Base-by-base conservation (phyloP, 257 asterid genomes). In the Cordia subcordata region DNA sequence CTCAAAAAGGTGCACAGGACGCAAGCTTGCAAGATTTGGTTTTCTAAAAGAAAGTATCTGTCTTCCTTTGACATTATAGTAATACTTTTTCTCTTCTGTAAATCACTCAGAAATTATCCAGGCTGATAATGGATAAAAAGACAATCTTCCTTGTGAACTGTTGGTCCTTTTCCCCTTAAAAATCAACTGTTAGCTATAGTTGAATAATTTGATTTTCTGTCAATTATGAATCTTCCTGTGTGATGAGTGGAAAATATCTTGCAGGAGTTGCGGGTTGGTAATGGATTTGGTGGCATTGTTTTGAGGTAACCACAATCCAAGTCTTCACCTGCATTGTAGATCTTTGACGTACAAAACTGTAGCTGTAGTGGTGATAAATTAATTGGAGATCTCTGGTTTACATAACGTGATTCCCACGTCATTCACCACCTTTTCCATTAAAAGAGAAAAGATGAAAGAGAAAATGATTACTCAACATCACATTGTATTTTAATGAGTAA, bases 21-120 rank as follows among this genome's bases (percentile, higher is more conserved):
- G 99, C 70, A 92, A 92, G 74, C 99, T 92, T 77, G 90, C 99
- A 32, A 81, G 99, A 75, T 92, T 92, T 69, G 94, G 95, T 68
- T 75, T 86, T 55, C 73, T 92, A 77, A 92, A 85, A 79, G 99
- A 57, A 86, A 82, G 92, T 82, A 78, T 74, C 77, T 72, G 56
- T 58, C 69, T 52, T 19, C 60, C 69, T n/a, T 20, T 10, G 13
- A 27, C 17, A 22, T 51, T 63, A 14, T 17, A n/a, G 14, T n/a
- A 32, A 44, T 14, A 5, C 5, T 52, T 8, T 10, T 58, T 10
- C 11, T 38, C 47, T 58, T 53, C 22, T 64, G 16, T 63, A 61
- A 50, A 6, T 49, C 18, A 35, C 15, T 53, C 15, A 45, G 13
- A 8, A 8, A 15, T 13, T 49, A 4, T 44, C 13, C 42, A 45